Conservation (phyloP, 345 rosid genomes). For the Populus pruinosa region DNA sequence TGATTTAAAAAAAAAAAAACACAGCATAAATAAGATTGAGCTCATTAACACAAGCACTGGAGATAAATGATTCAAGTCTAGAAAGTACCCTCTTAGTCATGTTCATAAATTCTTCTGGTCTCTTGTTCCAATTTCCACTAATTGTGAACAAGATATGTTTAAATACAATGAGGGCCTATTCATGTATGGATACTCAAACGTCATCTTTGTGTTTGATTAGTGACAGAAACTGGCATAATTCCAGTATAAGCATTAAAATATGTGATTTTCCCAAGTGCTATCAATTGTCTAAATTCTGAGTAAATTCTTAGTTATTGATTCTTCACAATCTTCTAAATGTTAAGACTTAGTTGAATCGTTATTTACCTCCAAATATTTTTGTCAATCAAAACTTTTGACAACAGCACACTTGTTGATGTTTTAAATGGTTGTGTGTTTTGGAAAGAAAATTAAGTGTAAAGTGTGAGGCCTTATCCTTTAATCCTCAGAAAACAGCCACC, state of each 20-base stretch:
- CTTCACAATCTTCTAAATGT: not conserved
- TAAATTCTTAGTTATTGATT: not conserved
- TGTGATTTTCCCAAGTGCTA: not conserved
- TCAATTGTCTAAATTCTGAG: not conserved
- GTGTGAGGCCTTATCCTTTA: not conserved
- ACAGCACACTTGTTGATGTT: not conserved
- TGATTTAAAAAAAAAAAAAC: not conserved
- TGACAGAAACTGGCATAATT: not conserved
- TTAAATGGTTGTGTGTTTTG: not conserved
- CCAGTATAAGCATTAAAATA: not conserved
- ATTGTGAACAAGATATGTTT: not conserved
- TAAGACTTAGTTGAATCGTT: not conserved
- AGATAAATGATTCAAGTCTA: constrained; percentile 7
- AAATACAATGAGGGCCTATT: not conserved
- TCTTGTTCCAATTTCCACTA: not conserved
- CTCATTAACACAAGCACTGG: not conserved
- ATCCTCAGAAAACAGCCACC: not conserved
- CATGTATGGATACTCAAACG: not conserved
- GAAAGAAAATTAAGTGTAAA: not conserved
- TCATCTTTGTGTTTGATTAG: not conserved
- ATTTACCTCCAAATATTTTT: not conserved
- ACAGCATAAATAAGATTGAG: not conserved
- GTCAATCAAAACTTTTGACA: not conserved
- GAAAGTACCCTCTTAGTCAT: not conserved
- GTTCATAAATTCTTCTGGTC: not conserved